phyloP scores from a whole-genome alignment of 2,329 filamentous ascomycete genomes.

The Cordyceps militaris region DNA sequence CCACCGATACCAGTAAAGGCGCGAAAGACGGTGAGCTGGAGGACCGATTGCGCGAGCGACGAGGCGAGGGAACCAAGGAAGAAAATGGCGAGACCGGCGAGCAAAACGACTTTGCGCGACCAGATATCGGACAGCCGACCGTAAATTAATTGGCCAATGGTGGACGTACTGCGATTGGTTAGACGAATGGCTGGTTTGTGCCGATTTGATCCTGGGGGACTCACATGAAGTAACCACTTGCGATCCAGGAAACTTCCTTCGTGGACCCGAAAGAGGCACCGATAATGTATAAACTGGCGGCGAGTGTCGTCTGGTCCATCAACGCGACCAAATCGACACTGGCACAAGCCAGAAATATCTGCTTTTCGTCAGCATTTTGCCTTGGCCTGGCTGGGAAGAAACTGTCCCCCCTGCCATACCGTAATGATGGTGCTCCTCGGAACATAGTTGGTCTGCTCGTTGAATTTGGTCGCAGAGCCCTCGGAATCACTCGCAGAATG shows the following conservation, averaged over 20 bases:
- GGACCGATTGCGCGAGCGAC: slow-evolving; percentile 32
- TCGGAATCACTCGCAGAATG: slow-evolving; percentile 15
- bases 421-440: slow-evolving; percentile 43
- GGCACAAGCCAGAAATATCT: slow-evolving; percentile 52
- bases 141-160: slow-evolving; percentile 39
- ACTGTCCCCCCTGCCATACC: slow-evolving; percentile 23
- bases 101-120: slow-evolving; percentile 35
- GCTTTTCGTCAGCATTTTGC: slow-evolving; percentile 12
- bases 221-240: slow-evolving; percentile 49
- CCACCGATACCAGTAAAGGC: slow-evolving; percentile 52
- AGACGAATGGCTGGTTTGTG: neutral
- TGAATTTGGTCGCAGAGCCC: slow-evolving; percentile 31
- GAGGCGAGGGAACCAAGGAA: slow-evolving; percentile 37
- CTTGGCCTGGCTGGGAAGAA: no score
- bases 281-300: slow-evolving; percentile 47
- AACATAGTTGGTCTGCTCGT: slow-evolving; percentile 51
- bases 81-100: slow-evolving; percentile 34
- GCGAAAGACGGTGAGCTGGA: slow-evolving; percentile 35
- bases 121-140: slow-evolving; percentile 40
- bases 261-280: slow-evolving; percentile 43
- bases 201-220: slow-evolving; percentile 13
- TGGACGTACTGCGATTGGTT: slow-evolving; percentile 30
- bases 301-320: slow-evolving; percentile 52
- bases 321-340: slow-evolving; percentile 48
- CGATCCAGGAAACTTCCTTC: slow-evolving; percentile 47